These are phyloP conservation scores for Pisolithus tinctorius DNA, from an alignment of 768 basidiomycete genomes.

Conservation along the genomic window DNA sequence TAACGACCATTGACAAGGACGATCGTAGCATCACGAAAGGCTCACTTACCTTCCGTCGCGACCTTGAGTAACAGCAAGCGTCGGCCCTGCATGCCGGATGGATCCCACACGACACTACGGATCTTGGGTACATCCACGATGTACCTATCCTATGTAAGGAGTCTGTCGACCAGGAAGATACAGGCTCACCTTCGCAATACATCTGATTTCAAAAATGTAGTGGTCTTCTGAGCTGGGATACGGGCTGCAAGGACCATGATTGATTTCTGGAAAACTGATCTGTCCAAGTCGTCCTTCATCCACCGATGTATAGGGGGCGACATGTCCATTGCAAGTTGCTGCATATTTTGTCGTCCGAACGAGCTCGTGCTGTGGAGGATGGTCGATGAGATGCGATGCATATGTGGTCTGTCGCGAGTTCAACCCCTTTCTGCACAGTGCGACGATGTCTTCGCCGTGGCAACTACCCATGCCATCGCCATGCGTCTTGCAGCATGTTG, in stretches of 20 bases:
- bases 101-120: constrained; percentile 50
- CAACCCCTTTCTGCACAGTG: too few relatives aligned
- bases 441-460: background rate
- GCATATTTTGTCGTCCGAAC: constrained; percentile 10
- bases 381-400: too few relatives aligned
- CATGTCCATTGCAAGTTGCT: constrained; percentile 23
- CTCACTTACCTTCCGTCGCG: constrained; percentile 47
- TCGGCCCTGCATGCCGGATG: constrained; percentile 38
- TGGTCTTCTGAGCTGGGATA: constrained; percentile 50
- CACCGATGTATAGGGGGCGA: constrained; percentile 46
- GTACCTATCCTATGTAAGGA: constrained; percentile 33
- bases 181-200: constrained; percentile 51
- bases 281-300: constrained; percentile 51
- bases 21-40: background rate
- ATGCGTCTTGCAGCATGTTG: constrained; percentile 56
- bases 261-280: constrained; percentile 54
- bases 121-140: constrained; percentile 67
- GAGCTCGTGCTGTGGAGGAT: background rate
- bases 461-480: constrained; percentile 17
- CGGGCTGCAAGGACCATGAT: constrained; percentile 64
- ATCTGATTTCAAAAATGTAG: constrained; percentile 48
- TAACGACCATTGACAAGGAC: constrained; percentile 5
- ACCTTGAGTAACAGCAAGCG: constrained; percentile 66
- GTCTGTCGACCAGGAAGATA: background rate
- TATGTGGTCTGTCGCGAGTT: background rate